phyloP scores from a whole-genome alignment of 257 asterid genomes.

The Cruciata laevipes region DNA sequence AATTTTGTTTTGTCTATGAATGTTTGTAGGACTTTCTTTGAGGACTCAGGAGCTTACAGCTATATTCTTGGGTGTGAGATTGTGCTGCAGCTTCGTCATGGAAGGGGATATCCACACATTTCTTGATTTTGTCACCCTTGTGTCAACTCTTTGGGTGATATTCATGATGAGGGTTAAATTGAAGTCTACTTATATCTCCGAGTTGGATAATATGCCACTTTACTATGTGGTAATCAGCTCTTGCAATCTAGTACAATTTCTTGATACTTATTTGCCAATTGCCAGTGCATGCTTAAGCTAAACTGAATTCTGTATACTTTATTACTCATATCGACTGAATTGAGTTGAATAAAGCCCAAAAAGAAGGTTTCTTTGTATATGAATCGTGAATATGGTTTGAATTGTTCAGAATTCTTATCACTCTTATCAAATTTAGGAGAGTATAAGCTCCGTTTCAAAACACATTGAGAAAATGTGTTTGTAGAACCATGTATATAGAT shows the following conservation, averaged over 20 bases:
- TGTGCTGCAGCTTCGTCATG: slow-evolving; percentile 53
- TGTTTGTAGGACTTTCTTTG: slow-evolving; percentile 64
- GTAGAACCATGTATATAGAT: background rate
- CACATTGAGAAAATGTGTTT: too few species aligned
- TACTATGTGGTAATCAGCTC: slow-evolving; percentile 49
- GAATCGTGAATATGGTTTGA: background rate
- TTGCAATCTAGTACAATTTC: background rate
- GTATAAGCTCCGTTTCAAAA: background rate
- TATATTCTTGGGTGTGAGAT: slow-evolving; percentile 61
- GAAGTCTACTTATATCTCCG: slow-evolving; percentile 59
- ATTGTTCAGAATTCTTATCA: background rate
- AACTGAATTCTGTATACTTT: background rate
- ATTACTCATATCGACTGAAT: background rate
- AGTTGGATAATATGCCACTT: slow-evolving; percentile 59
- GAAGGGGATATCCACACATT: slow-evolving; percentile 86
- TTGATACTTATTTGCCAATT: background rate
- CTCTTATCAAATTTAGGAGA: background rate
- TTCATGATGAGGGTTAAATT: slow-evolving; percentile 76
- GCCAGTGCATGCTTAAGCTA: background rate
- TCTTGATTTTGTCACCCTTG: slow-evolving; percentile 71
- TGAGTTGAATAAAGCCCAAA: background rate
- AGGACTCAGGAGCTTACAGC: slow-evolving; percentile 91
- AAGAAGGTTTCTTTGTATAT: background rate
- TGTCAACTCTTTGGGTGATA: slow-evolving; percentile 80
- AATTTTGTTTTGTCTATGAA: background rate